Evolutionary conservation across 139 green algal genomes (phyloP).

Genomic region (Chlorella sp.): DNA sequence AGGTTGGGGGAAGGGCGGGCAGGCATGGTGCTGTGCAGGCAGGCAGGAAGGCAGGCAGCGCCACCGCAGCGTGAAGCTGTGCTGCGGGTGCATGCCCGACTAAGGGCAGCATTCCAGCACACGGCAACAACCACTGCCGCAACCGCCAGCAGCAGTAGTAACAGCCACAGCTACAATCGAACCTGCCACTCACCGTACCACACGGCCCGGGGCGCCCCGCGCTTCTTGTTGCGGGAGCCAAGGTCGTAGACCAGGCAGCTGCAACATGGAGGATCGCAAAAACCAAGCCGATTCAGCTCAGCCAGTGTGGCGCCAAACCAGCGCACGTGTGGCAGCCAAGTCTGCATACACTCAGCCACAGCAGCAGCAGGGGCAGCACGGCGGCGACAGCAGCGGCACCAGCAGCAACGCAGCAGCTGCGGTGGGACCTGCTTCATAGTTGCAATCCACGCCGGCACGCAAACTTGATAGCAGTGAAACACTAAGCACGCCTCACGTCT

Average conservation of each 20-base stretch:
- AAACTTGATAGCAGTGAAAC: no score
- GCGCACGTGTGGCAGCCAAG: background rate
- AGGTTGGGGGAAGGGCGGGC: background rate
- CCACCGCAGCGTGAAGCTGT: background rate
- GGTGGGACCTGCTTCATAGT: no score
- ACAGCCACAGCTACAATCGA: no score
- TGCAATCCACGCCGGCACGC: no score
- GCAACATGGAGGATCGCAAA: no score
- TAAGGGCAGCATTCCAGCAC: no score
- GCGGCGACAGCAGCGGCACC: background rate
- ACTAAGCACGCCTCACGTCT: constrained; percentile 62
- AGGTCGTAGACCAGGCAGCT: constrained; percentile 71
- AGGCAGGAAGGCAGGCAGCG: no score
- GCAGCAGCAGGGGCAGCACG: background rate
- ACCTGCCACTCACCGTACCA: constrained; percentile 42
- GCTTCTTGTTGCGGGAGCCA: constrained; percentile 59
- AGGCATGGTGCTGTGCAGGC: background rate
- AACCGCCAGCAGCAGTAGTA: no score
- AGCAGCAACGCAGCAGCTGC: background rate
- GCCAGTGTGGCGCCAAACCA: no score
- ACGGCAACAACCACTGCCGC: no score
- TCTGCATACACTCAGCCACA: background rate
- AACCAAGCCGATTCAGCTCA: no score
- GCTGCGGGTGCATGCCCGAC: no score
- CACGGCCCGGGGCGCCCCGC: constrained; percentile 62